A percentile compares a stretch with the other conserved stretches of the same genome.
phyloP scores from a whole-genome alignment of 495 filamentous ascomycete genomes.

The Hyaloscypha finlandica region DNA sequence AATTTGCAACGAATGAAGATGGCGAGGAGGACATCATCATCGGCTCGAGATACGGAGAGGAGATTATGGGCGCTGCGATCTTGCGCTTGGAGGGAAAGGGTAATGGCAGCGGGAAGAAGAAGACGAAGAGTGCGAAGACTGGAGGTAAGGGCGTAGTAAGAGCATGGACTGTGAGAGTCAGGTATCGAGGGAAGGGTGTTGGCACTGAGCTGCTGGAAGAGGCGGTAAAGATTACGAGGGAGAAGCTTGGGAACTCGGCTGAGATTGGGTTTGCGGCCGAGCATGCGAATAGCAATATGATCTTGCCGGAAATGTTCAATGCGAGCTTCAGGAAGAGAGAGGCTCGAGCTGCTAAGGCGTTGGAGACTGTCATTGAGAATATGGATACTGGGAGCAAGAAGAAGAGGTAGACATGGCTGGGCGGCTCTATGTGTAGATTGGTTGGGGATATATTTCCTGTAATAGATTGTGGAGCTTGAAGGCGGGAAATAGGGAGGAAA shows the following conservation, averaged over 20 bases:
- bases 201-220: conserved; percentile 68
- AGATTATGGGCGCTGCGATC: conserved; percentile 58
- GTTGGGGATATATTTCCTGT: conserved; percentile 8
- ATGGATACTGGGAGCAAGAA: conserved; percentile 31
- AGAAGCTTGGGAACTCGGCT: conserved; percentile 56
- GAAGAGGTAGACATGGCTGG: conserved; percentile 11
- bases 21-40: conserved; percentile 47
- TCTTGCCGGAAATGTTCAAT: conserved; percentile 64
- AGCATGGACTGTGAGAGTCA: conserved; percentile 72
- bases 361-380: conserved; percentile 28
- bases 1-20: conserved; percentile 46
- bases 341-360: conserved; percentile 23
- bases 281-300: conserved; percentile 65
- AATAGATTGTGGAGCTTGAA: not conserved
- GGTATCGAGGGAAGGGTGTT: conserved; percentile 67
- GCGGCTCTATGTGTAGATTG: not conserved
- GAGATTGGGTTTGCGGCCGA: conserved; percentile 65
- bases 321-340: conserved; percentile 57
- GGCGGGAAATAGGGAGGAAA: too few relatives aligned
- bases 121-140: conserved; percentile 23
- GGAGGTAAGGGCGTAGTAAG: conserved; percentile 60
- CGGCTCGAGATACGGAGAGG: conserved; percentile 55
- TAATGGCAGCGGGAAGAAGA: conserved; percentile 28
- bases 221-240: conserved; percentile 58
- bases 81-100: conserved; percentile 40